Evolutionary conservation across 441 rosid genomes (phyloP).

Genomic region (Bocquillonia castaneifolia): DNA sequence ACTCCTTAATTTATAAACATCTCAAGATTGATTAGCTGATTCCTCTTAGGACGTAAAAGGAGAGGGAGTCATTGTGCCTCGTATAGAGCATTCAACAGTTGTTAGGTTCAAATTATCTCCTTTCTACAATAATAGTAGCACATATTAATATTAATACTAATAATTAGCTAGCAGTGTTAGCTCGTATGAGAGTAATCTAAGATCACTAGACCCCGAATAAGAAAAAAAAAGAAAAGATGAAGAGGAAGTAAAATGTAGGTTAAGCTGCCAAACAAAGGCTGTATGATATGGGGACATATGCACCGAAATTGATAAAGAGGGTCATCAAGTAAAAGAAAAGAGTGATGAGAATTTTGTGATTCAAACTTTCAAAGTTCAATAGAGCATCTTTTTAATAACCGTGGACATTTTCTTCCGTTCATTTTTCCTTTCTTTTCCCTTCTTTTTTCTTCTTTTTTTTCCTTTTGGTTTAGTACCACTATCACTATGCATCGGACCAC

Average conservation of each 20-base stretch:
- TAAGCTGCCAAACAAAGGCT: constrained; percentile 22
- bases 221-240: no score
- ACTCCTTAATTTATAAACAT: not conserved
- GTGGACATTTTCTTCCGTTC: constrained; percentile 45
- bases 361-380: constrained; percentile 29
- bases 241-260: constrained; percentile 10
- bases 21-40: not conserved
- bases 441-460: constrained; percentile 6
- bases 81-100: no score
- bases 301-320: constrained; percentile 49
- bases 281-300: constrained; percentile 22
- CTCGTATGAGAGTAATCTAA: no score
- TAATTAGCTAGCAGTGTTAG: no score
- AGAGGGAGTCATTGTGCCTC: no score
- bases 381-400: constrained; percentile 33
- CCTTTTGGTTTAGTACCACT: constrained; percentile 33
- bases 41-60: not conserved
- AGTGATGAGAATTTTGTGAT: constrained; percentile 13
- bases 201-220: no score
- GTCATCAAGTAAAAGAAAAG: constrained; percentile 26
- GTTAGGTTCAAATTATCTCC: no score
- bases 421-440: not conserved
- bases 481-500: constrained; percentile 45
- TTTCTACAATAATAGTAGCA: no score
- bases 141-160: no score